These are phyloP conservation scores for Trichoderma aggressivum DNA, from an alignment of 2,329 filamentous ascomycete species.

Conservation along the genomic window DNA sequence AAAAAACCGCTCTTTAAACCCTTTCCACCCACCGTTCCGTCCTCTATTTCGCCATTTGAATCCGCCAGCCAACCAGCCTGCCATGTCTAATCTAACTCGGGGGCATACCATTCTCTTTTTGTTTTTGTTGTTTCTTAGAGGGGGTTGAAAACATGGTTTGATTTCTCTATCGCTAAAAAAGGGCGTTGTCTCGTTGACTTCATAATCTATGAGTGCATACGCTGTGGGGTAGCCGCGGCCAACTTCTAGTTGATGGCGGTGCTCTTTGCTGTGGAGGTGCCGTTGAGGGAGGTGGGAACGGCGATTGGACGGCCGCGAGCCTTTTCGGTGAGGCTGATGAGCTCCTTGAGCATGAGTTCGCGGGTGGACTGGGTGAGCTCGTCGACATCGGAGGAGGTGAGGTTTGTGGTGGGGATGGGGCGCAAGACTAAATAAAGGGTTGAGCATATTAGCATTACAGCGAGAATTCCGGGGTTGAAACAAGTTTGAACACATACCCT, in stretches of 20 bases:
- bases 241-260: slow-evolving; percentile 29
- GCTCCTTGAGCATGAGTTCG: slow-evolving; percentile 71
- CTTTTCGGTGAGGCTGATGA: slow-evolving; percentile 52
- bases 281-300: slow-evolving; percentile 27
- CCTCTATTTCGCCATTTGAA: slow-evolving; percentile 1
- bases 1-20: neutral
- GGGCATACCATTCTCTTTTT: neutral
- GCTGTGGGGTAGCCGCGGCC: neutral
- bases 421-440: slow-evolving; percentile 59
- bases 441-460: neutral
- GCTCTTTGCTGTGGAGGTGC: slow-evolving; percentile 28
- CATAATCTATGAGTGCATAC: neutral
- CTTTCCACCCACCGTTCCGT: neutral
- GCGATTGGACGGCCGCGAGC: slow-evolving; percentile 41
- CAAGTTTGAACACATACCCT: slow-evolving; percentile 48
- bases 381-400: slow-evolving; percentile 75
- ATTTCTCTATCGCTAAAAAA: neutral
- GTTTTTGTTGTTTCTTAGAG: neutral
- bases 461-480: neutral
- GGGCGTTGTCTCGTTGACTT: neutral
- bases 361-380: slow-evolving; percentile 64
- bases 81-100: neutral
- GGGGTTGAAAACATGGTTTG: neutral
- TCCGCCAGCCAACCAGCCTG: neutral
- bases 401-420: slow-evolving; percentile 71